Percentiles rank a stretch among this genome's conserved stretches.
phyloP scores from a whole-genome alignment of 345 rosid genomes.

The Aquilaria malaccensis region DNA sequence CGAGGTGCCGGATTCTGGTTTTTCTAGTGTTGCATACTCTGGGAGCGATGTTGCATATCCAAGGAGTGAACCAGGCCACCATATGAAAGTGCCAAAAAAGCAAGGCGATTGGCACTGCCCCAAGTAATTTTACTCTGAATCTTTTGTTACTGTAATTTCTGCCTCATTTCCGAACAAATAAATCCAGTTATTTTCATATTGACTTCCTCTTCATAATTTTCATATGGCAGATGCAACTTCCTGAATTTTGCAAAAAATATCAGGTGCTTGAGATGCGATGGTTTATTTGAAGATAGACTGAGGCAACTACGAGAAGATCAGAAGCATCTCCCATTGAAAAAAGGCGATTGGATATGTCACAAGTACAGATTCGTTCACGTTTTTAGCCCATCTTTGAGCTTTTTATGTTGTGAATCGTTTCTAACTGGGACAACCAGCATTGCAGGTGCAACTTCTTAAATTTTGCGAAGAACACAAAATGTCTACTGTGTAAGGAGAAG shows the following conservation, averaged over 20 bases:
- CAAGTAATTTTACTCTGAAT: slow-evolving; percentile 33
- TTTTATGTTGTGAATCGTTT: slow-evolving; percentile 8
- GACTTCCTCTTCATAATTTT: background rate
- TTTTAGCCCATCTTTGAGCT: slow-evolving; percentile 2
- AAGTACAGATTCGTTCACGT: slow-evolving; percentile 30
- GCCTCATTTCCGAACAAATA: background rate
- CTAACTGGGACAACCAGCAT: slow-evolving; percentile 12
- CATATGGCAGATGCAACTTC: slow-evolving; percentile 61
- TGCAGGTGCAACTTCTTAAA: slow-evolving; percentile 81
- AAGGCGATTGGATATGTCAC: slow-evolving; percentile 90
- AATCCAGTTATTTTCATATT: background rate
- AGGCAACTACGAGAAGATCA: slow-evolving; percentile 50
- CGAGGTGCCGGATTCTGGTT: slow-evolving; percentile 25
- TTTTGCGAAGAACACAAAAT: slow-evolving; percentile 77
- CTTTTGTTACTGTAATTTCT: background rate
- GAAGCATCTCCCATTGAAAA: slow-evolving; percentile 76
- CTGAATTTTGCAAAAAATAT: slow-evolving; percentile 77
- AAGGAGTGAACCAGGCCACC: slow-evolving; percentile 6
- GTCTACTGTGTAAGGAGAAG: slow-evolving; percentile 67
- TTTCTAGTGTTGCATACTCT: slow-evolving; percentile 8
- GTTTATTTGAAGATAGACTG: slow-evolving; percentile 52
- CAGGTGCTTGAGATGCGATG: slow-evolving; percentile 62
- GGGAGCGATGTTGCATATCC: slow-evolving; percentile 6
- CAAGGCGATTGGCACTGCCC: slow-evolving; percentile 85
- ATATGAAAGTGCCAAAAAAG: slow-evolving; percentile 33